phyloP scores from a whole-genome alignment of 805 yeast species.

The Maudiozyma saulgeensis region DNA sequence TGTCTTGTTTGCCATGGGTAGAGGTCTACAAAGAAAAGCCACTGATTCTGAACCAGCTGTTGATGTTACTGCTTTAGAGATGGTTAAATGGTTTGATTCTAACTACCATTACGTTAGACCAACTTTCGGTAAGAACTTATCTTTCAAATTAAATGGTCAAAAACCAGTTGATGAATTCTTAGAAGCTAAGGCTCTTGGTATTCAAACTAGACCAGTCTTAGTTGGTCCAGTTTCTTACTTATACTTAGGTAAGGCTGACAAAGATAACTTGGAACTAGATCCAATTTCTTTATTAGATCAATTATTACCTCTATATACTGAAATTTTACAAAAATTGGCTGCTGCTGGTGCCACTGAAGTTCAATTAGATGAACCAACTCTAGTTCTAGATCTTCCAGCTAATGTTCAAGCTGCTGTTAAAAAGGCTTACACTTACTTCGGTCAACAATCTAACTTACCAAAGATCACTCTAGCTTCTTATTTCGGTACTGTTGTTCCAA shows the following conservation, averaged over 20 bases:
- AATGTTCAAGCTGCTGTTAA: slow-evolving; percentile 77
- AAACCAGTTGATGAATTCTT: slow-evolving; percentile 96
- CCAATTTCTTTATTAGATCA: slow-evolving; percentile 85
- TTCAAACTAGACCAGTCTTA: slow-evolving; percentile 94
- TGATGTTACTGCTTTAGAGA: slow-evolving; percentile 97
- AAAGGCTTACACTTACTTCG: slow-evolving; percentile 73
- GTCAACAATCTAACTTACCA: slow-evolving; percentile 58
- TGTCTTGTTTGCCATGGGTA: slow-evolving; percentile 97
- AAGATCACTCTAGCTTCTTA: slow-evolving; percentile 79
- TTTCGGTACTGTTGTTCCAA: slow-evolving; percentile 98
- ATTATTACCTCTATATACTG: slow-evolving; percentile 87
- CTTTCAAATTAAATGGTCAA: slow-evolving; percentile 89
- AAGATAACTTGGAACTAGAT: slow-evolving; percentile 90
- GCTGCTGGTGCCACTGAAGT: slow-evolving; percentile 92
- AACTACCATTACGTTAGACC: slow-evolving; percentile 99
- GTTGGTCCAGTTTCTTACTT: slow-evolving; percentile 96
- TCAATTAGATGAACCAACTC: slow-evolving; percentile 95
- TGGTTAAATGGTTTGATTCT: slow-evolving; percentile 99
- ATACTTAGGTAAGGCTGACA: slow-evolving; percentile 95
- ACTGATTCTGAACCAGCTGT: slow-evolving; percentile 80
- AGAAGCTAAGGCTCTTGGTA: slow-evolving; percentile 94
- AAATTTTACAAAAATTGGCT: slow-evolving; percentile 76
- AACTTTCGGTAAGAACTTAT: slow-evolving; percentile 90
- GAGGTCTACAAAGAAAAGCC: slow-evolving; percentile 97
- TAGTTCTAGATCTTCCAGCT: slow-evolving; percentile 87